phyloP scores from a whole-genome alignment of 441 rosid species.

The Euphorbia celastroides region DNA sequence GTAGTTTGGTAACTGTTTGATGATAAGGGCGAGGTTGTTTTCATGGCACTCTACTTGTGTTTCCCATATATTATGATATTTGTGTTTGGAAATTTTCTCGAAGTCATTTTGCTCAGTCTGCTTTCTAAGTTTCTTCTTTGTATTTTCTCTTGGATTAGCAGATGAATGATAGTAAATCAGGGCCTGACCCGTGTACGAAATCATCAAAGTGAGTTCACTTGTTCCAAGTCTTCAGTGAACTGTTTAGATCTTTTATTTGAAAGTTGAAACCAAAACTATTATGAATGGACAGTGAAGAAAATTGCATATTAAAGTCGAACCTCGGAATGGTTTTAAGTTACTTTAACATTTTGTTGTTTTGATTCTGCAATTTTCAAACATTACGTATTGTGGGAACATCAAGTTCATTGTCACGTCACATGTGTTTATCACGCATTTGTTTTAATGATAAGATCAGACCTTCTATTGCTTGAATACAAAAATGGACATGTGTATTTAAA shows the following conservation, averaged over 20 bases:
- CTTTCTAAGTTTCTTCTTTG: background rate
- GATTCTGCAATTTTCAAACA: background rate
- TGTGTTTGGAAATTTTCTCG: background rate
- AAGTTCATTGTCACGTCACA: conserved; percentile 4
- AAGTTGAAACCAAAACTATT: background rate
- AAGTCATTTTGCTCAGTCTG: background rate
- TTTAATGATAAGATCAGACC: background rate
- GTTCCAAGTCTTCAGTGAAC: background rate
- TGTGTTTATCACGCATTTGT: background rate
- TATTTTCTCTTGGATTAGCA: conserved; percentile 16
- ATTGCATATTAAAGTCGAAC: background rate
- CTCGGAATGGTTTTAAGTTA: no score
- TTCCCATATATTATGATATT: background rate
- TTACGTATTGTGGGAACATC: background rate
- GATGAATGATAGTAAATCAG: conserved; percentile 42
- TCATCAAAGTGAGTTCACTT: conserved; percentile 42
- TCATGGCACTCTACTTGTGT: background rate
- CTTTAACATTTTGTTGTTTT: background rate
- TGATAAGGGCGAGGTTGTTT: no score
- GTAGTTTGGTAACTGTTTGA: no score
- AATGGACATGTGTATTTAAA: background rate
- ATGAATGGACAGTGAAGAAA: background rate
- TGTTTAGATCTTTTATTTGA: background rate
- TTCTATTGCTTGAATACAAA: background rate
- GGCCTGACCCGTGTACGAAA: conserved; percentile 24